A percentile compares a stretch with the other conserved stretches of the same genome.
Evolutionary conservation across 2,329 filamentous ascomycete genomes (phyloP).

Genomic region (Penicillium sp.): DNA sequence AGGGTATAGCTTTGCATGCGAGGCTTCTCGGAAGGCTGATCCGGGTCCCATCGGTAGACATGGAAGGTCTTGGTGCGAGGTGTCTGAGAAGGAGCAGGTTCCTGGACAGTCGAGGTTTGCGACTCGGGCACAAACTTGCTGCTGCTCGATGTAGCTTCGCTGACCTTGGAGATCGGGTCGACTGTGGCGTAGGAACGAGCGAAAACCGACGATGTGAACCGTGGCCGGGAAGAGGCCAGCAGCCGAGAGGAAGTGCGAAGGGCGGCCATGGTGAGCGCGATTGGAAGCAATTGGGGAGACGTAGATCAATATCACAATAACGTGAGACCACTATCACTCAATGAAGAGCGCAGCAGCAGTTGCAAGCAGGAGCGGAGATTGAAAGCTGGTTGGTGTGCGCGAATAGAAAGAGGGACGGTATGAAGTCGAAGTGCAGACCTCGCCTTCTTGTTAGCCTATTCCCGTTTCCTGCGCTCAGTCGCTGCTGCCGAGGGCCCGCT

Average conservation of each 20-base stretch:
- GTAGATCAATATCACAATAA: not conserved
- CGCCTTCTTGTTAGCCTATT: conserved; percentile 15
- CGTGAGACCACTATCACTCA: conserved; percentile 6
- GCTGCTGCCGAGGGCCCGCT: conserved; percentile 12
- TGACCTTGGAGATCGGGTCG: conserved; percentile 31
- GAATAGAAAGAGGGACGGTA: conserved; percentile 2
- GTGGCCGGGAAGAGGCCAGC: conserved; percentile 38
- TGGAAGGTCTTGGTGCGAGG: conserved; percentile 87
- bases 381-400: not conserved
- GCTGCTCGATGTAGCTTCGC: conserved; percentile 25
- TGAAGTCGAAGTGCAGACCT: conserved; percentile 10
- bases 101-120: conserved; percentile 58
- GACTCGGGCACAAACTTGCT: conserved; percentile 41
- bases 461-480: too few species aligned
- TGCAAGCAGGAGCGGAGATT: conserved; percentile 7
- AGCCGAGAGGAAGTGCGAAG: conserved; percentile 47
- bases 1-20: conserved; percentile 92
- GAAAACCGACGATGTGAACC: conserved; percentile 33
- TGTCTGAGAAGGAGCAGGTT: conserved; percentile 55
- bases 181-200: conserved; percentile 48
- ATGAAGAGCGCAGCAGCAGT: conserved; percentile 9
- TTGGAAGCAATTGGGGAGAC: not conserved
- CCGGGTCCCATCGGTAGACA: conserved; percentile 98
- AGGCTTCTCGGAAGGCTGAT: conserved; percentile 87
- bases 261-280: conserved; percentile 41